Base-by-base conservation (phyloP, 768 basidiomycete genomes). In the Lentinula sp. region DNA sequence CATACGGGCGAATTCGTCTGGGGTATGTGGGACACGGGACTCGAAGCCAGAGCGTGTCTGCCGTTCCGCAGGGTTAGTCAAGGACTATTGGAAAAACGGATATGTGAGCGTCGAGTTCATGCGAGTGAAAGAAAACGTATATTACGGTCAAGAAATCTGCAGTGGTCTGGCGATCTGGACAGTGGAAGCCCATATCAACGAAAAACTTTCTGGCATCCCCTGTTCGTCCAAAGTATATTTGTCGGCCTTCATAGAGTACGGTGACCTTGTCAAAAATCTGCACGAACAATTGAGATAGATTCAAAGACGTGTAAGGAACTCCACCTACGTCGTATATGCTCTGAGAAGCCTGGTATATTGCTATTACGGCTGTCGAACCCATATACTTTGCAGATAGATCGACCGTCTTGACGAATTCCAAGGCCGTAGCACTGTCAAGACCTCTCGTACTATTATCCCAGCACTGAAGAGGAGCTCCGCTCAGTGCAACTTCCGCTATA, bases 401-500 rank as follows among this genome's bases (percentile, higher is more conserved):
- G 10, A 83, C 66, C 21, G 75, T 75, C 61, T 75, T 73, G 59
- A 75, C 75, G 65, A 79, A 83, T 61, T 82, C 80, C 56, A 80
- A 70, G 11, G 78, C 75, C 53, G 75, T 70, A 8, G 70, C 67
- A 49, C 65, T 65, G 59, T 70, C 69, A 28, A 68, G 55, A 52
- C 66, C 67, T 57, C 70, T 66, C 15, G 69, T 68, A 32, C 60
- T 67, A 51, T 79, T 83, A 69, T 84, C 82, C 83, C 83, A 84
- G 43, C 76, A 78, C 54, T 76, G 74, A 4, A 84, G 67, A 16
- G 75, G 72, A n/a, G 76, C 73, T 31, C 75, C 74, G 3, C 79
- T 74, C 57, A 83, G 65, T 2, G 70, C 70, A 50, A 75, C 74
- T 68, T 86, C 84, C 4, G 79, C 76, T 57, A 88, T 84, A 5